A percentile compares a stretch with the other conserved stretches of the same genome.
These are phyloP conservation scores for Grosmannia serpens DNA, from an alignment of 2,329 filamentous ascomycete genomes.

Conservation along the genomic window DNA sequence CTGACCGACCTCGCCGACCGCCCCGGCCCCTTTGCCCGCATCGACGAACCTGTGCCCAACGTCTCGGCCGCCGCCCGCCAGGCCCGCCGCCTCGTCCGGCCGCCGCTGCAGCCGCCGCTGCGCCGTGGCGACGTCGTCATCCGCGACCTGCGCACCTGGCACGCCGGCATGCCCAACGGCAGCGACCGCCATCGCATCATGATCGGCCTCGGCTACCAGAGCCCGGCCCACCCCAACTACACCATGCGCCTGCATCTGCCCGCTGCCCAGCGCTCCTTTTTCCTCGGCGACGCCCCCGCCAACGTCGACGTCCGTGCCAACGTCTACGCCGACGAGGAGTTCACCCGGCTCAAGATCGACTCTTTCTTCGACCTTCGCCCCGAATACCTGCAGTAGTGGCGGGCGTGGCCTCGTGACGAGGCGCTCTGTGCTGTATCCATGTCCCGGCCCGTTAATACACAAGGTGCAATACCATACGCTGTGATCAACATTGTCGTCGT, in stretches of 20 bases:
- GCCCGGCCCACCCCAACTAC: conserved; percentile 13
- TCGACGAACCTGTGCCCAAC: conserved; percentile 3
- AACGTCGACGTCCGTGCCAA: conserved; percentile 13
- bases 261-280: conserved; percentile 9
- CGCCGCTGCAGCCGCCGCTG: conserved; percentile 5
- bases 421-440: no score
- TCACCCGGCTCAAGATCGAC: conserved; percentile 7
- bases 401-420: no score
- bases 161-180: conserved; percentile 50
- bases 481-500: no score
- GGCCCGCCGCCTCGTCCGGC: conserved; percentile 2
- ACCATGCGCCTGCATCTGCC: conserved; percentile 13
- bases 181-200: conserved; percentile 40
- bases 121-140: conserved; percentile 29
- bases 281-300: conserved; percentile 8
- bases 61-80: not conserved
- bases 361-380: conserved; percentile 10
- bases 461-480: no score
- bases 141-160: conserved; percentile 50
- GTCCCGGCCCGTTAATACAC: no score
- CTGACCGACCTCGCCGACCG: conserved; percentile 8
- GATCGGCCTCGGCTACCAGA: conserved; percentile 26
- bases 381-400: conserved; percentile 3
- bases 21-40: not conserved
- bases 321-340: conserved; percentile 10